phyloP scores from a whole-genome alignment of 2,329 filamentous ascomycete species.

The Metarhizium rileyi region DNA sequence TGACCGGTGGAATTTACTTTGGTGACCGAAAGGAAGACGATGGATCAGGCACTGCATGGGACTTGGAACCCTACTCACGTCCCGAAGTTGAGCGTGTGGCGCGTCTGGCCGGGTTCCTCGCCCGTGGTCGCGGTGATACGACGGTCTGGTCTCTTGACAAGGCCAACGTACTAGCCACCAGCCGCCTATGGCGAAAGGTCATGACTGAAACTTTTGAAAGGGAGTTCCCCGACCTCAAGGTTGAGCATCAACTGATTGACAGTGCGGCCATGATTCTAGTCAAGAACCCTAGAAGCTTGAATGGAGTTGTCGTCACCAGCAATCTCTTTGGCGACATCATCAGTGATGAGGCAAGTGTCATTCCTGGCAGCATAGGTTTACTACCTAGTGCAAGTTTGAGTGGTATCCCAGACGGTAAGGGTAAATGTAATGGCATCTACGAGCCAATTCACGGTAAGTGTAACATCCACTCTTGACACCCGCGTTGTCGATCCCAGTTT shows the following conservation, averaged over 20 bases:
- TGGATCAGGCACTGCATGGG: constrained; percentile 63
- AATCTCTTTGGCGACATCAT: constrained; percentile 97
- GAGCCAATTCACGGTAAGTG: constrained; percentile 85
- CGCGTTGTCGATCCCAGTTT: background rate
- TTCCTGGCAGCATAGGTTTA: constrained; percentile 81
- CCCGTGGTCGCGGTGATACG: constrained; percentile 61
- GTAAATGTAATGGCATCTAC: constrained; percentile 85
- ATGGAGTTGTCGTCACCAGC: constrained; percentile 84
- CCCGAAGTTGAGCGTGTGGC: constrained; percentile 82
- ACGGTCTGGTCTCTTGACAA: constrained; percentile 81
- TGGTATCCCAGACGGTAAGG: constrained; percentile 77
- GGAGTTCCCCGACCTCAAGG: constrained; percentile 79
- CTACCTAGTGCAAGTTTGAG: constrained; percentile 81
- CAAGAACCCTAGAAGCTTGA: constrained; percentile 80
- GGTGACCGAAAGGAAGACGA: constrained; percentile 66
- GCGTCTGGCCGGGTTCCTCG: constrained; percentile 70
- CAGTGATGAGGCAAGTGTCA: constrained; percentile 88
- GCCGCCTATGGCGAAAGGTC: constrained; percentile 78
- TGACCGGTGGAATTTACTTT: constrained; percentile 93
- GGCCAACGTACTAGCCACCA: constrained; percentile 91
- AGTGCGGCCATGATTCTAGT: constrained; percentile 96
- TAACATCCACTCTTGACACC: background rate
- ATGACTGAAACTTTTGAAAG: constrained; percentile 75
- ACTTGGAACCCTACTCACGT: constrained; percentile 80
- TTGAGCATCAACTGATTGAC: constrained; percentile 88